Conservation (phyloP, 176 grass and related monocot species). For the Avena eriantha region DNA sequence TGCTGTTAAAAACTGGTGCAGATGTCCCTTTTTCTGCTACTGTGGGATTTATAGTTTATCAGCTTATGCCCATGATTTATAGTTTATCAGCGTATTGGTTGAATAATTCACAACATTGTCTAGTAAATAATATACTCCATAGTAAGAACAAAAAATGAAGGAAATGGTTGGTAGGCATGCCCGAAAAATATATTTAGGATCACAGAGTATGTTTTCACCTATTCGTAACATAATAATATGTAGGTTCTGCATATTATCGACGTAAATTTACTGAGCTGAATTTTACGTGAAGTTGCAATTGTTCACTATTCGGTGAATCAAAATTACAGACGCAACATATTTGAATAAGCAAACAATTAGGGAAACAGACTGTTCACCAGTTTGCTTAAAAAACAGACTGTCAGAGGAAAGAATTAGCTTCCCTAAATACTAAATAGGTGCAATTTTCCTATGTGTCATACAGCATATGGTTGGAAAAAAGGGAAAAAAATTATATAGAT, state of each 20-base stretch:
- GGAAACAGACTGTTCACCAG: not conserved
- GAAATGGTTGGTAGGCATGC: too few relatives aligned
- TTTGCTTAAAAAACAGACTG: not conserved
- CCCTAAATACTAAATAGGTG: not conserved
- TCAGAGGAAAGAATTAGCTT: not conserved
- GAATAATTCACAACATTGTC: too few relatives aligned
- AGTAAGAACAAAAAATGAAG: too few relatives aligned
- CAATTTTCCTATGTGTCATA: slow-evolving; percentile 11
- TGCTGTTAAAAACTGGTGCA: not conserved
- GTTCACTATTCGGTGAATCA: too few relatives aligned
- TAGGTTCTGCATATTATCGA: slow-evolving; percentile 26
- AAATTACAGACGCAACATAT: too few relatives aligned
- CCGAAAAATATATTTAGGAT: slow-evolving; percentile 12
- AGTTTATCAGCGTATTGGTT: too few relatives aligned
- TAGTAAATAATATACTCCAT: too few relatives aligned
- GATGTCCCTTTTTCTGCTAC: not conserved
- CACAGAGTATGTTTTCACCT: slow-evolving; percentile 83
- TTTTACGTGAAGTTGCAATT: too few relatives aligned
- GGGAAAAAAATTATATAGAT: not conserved
- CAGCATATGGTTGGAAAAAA: slow-evolving; percentile 8
- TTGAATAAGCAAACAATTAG: too few relatives aligned
- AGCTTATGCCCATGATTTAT: too few relatives aligned
- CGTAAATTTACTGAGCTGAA: not conserved
- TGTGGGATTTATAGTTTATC: not conserved
- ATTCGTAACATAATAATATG: slow-evolving; percentile 26